Evolutionary conservation across 257 asterid genomes (phyloP).

Genomic region (Nicotiana attenuata): DNA sequence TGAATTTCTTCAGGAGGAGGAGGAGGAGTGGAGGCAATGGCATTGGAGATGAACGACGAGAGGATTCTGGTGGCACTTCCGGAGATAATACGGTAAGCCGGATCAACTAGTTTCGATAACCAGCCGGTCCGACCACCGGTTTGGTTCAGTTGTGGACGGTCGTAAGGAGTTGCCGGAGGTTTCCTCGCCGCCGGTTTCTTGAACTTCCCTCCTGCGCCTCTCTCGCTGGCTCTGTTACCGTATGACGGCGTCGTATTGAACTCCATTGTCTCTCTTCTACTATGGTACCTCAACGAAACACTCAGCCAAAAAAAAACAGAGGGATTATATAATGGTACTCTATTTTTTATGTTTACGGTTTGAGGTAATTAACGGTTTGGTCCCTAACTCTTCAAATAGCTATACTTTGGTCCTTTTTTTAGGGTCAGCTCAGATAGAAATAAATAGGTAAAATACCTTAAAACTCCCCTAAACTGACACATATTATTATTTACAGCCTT

Average conservation of each 20-base stretch:
- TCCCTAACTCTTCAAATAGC: too few relatives aligned
- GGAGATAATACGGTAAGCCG: conserved; percentile 37
- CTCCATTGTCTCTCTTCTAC: conserved; percentile 16
- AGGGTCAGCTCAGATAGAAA: too few relatives aligned
- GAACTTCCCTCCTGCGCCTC: conserved; percentile 45
- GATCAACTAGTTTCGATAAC: conserved; percentile 41
- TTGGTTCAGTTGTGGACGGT: conserved; percentile 21
- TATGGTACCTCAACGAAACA: neutral
- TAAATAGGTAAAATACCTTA: too few relatives aligned
- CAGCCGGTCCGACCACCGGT: conserved; percentile 15
- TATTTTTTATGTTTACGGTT: too few relatives aligned
- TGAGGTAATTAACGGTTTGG: too few relatives aligned
- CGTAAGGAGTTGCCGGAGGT: conserved; percentile 32
- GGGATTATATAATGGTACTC: too few relatives aligned
- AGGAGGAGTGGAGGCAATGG: conserved; percentile 11
- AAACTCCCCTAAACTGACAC: too few relatives aligned
- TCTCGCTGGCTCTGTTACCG: conserved; percentile 8
- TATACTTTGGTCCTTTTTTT: too few relatives aligned
- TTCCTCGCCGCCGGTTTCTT: conserved; percentile 20
- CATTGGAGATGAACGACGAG: conserved; percentile 27
- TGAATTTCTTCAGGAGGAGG: conserved; percentile 16
- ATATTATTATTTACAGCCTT: too few relatives aligned
- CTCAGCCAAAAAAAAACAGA: neutral
- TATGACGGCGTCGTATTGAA: conserved; percentile 16
- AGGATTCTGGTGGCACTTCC: conserved; percentile 33